Evolutionary conservation across 306 rosid genomes (phyloP).

Genomic region (Inga laurina): DNA sequence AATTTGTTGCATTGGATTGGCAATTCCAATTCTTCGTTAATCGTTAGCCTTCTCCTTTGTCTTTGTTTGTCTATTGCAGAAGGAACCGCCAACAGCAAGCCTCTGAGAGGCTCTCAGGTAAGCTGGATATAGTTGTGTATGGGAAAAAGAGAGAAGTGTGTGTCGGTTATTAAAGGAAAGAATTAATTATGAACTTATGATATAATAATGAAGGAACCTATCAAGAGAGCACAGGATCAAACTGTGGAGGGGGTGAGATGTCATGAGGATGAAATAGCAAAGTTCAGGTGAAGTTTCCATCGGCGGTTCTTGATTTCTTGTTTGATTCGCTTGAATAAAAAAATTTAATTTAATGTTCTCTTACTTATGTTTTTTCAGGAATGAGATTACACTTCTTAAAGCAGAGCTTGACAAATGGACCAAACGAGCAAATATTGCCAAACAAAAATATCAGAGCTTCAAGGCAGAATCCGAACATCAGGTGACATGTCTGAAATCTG

Average conservation of each 20-base stretch:
- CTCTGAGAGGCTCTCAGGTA: slow-evolving; percentile 33
- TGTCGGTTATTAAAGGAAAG: not conserved
- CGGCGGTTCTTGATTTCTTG: slow-evolving; percentile 3
- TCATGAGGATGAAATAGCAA: slow-evolving; percentile 31
- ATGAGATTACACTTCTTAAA: slow-evolving; percentile 26
- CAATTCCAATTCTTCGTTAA: slow-evolving; percentile 12
- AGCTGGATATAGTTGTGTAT: not conserved
- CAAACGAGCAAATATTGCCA: slow-evolving; percentile 23
- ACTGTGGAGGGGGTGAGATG: not conserved
- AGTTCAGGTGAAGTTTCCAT: slow-evolving; percentile 32
- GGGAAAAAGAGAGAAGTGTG: not conserved
- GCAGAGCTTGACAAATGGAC: slow-evolving; percentile 33
- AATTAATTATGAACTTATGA: not conserved
- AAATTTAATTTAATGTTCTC: not conserved
- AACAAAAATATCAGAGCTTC: slow-evolving; percentile 22
- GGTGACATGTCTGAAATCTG: slow-evolving; percentile 21
- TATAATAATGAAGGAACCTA: slow-evolving; percentile 27
- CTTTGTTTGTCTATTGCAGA: slow-evolving; percentile 21
- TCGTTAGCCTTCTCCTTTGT: slow-evolving; percentile 6
- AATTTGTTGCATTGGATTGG: slow-evolving; percentile 5
- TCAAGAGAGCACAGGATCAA: not conserved
- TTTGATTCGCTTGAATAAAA: not conserved
- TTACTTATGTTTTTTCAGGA: slow-evolving; percentile 15
- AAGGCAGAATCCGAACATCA: slow-evolving; percentile 31
- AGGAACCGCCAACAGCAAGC: slow-evolving; percentile 13